Evolutionary conservation across 1,284 basidiomycete genomes (phyloP).

Genomic region (Phylloporus sp.): DNA sequence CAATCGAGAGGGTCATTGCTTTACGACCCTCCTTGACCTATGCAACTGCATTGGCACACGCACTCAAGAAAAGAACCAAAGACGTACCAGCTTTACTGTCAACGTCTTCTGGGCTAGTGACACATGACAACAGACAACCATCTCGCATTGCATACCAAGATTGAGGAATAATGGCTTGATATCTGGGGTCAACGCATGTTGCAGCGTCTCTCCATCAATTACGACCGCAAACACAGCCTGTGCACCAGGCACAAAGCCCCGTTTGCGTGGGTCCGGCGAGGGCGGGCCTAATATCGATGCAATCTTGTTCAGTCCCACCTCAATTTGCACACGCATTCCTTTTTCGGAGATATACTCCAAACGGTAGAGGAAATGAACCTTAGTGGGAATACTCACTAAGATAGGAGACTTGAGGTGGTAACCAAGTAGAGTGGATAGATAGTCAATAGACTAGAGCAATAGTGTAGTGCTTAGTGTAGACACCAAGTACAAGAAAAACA

Average conservation of each 20-base stretch:
- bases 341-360: too few relatives aligned
- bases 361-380: too few relatives aligned
- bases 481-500: too few relatives aligned
- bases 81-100: conserved; percentile 87
- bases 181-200: conserved; percentile 79
- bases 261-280: conserved; percentile 59
- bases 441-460: too few relatives aligned
- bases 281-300: conserved; percentile 80
- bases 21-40: conserved; percentile 94
- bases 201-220: conserved; percentile 94
- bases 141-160: conserved; percentile 94
- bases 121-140: conserved; percentile 96
- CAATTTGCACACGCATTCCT: conserved; percentile 85
- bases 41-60: conserved; percentile 12
- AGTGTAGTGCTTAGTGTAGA: too few relatives aligned
- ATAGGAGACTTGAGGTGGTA: too few relatives aligned
- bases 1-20: conserved; percentile 96
- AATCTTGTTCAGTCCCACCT: conserved; percentile 94
- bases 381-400: too few relatives aligned
- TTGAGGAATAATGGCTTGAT: conserved; percentile 90
- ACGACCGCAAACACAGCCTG: conserved; percentile 89
- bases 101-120: conserved; percentile 96
- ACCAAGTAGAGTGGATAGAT: too few relatives aligned
- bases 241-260: conserved; percentile 73
- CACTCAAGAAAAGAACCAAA: conserved; percentile 2